Conservation (phyloP, 768 basidiomycete species). For the Hericium alpestre region DNA sequence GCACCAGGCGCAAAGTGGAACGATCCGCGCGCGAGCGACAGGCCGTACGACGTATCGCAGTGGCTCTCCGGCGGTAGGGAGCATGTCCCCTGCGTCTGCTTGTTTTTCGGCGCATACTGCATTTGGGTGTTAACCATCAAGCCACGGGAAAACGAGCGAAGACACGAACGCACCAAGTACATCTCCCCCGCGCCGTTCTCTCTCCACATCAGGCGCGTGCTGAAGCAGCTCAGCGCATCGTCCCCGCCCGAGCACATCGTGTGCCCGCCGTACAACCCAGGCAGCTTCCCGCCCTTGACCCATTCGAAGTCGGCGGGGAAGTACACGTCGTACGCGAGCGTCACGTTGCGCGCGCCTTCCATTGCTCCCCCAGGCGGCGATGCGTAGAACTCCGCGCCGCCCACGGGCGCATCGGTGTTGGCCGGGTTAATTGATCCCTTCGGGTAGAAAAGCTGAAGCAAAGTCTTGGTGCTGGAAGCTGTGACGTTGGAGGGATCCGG, state of each 20-base stretch:
- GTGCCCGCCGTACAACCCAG: slow-evolving; percentile 69
- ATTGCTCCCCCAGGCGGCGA: slow-evolving; percentile 30
- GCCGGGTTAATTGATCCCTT: slow-evolving; percentile 59
- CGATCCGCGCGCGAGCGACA: slow-evolving; percentile 65
- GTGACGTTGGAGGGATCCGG: background rate
- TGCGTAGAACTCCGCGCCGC: slow-evolving; percentile 66
- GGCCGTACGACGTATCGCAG: slow-evolving; percentile 58
- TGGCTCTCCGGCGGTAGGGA: slow-evolving; percentile 42
- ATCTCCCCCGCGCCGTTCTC: slow-evolving; percentile 58
- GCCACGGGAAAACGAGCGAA: background rate
- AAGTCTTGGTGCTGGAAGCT: slow-evolving; percentile 6
- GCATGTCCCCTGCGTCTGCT: slow-evolving; percentile 54
- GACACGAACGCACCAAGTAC: slow-evolving; percentile 41
- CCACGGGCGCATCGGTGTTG: slow-evolving; percentile 31
- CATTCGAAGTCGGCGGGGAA: slow-evolving; percentile 69
- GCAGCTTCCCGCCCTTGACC: slow-evolving; percentile 76
- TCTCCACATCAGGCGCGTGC: slow-evolving; percentile 81
- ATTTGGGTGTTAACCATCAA: background rate
- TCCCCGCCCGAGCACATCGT: slow-evolving; percentile 62
- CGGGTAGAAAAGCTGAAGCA: slow-evolving; percentile 61
- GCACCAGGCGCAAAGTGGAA: slow-evolving; percentile 50
- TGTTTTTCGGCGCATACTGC: slow-evolving; percentile 69
- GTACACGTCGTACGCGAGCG: slow-evolving; percentile 62
- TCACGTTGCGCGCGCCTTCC: slow-evolving; percentile 37
- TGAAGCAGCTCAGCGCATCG: slow-evolving; percentile 66